Percentiles rank a stretch among this genome's conserved stretches.
Conservation (phyloP, 2,329 filamentous ascomycete genomes). For the Cryphonectria radicalis region DNA sequence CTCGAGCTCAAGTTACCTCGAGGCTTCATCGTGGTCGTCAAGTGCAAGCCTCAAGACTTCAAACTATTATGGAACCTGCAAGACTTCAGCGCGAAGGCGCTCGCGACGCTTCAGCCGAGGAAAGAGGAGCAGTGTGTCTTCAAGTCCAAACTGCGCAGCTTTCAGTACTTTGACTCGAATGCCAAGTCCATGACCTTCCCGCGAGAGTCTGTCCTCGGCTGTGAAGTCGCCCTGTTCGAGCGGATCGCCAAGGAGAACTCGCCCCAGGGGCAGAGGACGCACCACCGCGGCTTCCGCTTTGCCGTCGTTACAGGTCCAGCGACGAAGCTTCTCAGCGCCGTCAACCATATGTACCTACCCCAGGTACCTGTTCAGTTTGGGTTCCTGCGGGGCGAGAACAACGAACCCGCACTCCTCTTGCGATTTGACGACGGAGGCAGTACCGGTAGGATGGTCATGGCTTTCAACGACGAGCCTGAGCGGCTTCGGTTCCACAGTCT, state of each 20-base stretch:
- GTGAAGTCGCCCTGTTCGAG: slow-evolving; percentile 78
- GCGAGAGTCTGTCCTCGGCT: slow-evolving; percentile 71
- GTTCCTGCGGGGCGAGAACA: slow-evolving; percentile 73
- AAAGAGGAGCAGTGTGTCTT: slow-evolving; percentile 73
- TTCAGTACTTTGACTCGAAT: slow-evolving; percentile 80
- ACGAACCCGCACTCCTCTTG: slow-evolving; percentile 70
- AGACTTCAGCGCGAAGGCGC: slow-evolving; percentile 79
- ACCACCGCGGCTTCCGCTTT: slow-evolving; percentile 80
- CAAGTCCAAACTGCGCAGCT: slow-evolving; percentile 69
- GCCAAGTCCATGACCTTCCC: slow-evolving; percentile 75
- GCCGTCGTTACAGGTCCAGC: slow-evolving; percentile 77
- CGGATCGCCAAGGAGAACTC: slow-evolving; percentile 69
- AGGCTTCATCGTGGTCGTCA: slow-evolving; percentile 73
- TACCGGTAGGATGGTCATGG: slow-evolving; percentile 74
- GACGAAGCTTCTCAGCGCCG: slow-evolving; percentile 76
- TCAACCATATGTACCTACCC: slow-evolving; percentile 71
- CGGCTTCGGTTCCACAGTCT: slow-evolving; percentile 73
- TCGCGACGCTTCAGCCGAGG: slow-evolving; percentile 69
- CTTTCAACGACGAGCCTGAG: slow-evolving; percentile 75
- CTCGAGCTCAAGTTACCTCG: slow-evolving; percentile 74
- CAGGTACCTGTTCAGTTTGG: slow-evolving; percentile 76
- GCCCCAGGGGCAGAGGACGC: slow-evolving; percentile 71
- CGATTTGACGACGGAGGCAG: slow-evolving; percentile 69
- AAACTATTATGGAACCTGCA: slow-evolving; percentile 80
- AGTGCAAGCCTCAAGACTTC: slow-evolving; percentile 78